Conservation (phyloP, 2,329 filamentous ascomycete species). For the Neurospora crassa region DNA sequence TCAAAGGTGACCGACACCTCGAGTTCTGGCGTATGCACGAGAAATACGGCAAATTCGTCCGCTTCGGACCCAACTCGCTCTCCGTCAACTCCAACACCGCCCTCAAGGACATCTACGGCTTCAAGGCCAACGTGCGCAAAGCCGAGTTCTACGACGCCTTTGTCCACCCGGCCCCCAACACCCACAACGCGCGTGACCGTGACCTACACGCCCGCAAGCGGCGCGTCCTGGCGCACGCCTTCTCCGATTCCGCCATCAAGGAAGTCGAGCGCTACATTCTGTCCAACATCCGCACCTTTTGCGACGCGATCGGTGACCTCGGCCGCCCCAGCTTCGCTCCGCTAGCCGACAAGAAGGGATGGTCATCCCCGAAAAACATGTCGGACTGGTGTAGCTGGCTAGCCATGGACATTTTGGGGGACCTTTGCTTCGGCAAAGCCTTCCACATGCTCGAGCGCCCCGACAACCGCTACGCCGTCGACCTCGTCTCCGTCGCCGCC, state of each 20-base stretch:
- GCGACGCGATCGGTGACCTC: slow-evolving; percentile 41
- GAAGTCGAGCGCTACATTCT: slow-evolving; percentile 60
- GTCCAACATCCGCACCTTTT: slow-evolving; percentile 57
- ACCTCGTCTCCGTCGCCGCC: slow-evolving; percentile 57
- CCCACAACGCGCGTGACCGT: slow-evolving; percentile 64
- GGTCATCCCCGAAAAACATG: slow-evolving; percentile 53
- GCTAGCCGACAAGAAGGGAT: slow-evolving; percentile 40
- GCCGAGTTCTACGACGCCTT: slow-evolving; percentile 66
- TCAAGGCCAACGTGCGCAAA: slow-evolving; percentile 55
- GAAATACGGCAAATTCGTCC: slow-evolving; percentile 60
- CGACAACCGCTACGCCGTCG: slow-evolving; percentile 56
- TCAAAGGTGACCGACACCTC: slow-evolving; percentile 64
- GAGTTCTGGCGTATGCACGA: slow-evolving; percentile 63
- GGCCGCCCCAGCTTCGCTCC: slow-evolving; percentile 16
- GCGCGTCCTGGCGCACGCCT: slow-evolving; percentile 61
- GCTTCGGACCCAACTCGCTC: slow-evolving; percentile 68
- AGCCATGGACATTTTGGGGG: slow-evolving; percentile 53
- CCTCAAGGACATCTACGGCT: slow-evolving; percentile 57
- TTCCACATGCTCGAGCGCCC: slow-evolving; percentile 51
- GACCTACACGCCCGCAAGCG: slow-evolving; percentile 60
- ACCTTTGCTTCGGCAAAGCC: slow-evolving; percentile 51
- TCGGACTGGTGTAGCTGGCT: slow-evolving; percentile 53
- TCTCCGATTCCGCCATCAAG: slow-evolving; percentile 56
- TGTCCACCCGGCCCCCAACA: slow-evolving; percentile 61
- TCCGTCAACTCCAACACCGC: slow-evolving; percentile 67